phyloP scores from a whole-genome alignment of 2,329 filamentous ascomycete genomes.

The Neonectria neomacrospora region DNA sequence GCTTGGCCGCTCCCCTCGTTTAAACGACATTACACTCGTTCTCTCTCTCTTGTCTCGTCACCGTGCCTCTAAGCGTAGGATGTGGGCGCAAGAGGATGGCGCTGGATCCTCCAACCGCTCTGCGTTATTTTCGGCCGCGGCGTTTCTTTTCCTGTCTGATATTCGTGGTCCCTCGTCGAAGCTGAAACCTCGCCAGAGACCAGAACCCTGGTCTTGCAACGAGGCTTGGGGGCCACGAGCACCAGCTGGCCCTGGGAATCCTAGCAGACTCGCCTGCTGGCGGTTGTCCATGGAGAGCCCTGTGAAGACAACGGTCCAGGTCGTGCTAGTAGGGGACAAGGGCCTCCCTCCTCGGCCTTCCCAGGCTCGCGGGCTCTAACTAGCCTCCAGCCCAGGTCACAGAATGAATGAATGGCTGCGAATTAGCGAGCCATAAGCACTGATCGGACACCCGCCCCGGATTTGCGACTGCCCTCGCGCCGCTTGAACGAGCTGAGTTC shows the following conservation, averaged over 20 bases:
- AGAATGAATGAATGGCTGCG: conserved; percentile 6
- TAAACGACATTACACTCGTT: not conserved
- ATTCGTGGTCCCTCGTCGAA: conserved; percentile 16
- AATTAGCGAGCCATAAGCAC: conserved; percentile 27
- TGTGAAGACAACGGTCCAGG: conserved; percentile 2
- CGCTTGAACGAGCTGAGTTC: conserved; percentile 5
- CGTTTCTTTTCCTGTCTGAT: conserved; percentile 22
- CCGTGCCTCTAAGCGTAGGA: not conserved
- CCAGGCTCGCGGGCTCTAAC: conserved; percentile 5
- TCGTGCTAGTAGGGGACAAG: not conserved
- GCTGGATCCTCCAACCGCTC: conserved; percentile 5
- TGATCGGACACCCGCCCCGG: conserved; percentile 44
- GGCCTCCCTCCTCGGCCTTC: not conserved
- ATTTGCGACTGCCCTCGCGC: conserved; percentile 31
- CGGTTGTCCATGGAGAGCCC: not conserved
- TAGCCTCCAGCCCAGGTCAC: not conserved
- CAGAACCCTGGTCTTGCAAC: conserved; percentile 12
- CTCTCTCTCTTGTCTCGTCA: not conserved
- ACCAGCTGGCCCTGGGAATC: not conserved
- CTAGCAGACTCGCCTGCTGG: not conserved
- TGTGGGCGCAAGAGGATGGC: not conserved
- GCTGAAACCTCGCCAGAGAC: conserved; percentile 22
- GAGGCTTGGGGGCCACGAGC: not conserved
- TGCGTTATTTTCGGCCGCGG: conserved; percentile 20
- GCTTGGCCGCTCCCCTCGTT: not conserved